Evolutionary conservation across 2,329 filamentous ascomycete genomes (phyloP).

Genomic region (Hymenoscyphus fraxineus): DNA sequence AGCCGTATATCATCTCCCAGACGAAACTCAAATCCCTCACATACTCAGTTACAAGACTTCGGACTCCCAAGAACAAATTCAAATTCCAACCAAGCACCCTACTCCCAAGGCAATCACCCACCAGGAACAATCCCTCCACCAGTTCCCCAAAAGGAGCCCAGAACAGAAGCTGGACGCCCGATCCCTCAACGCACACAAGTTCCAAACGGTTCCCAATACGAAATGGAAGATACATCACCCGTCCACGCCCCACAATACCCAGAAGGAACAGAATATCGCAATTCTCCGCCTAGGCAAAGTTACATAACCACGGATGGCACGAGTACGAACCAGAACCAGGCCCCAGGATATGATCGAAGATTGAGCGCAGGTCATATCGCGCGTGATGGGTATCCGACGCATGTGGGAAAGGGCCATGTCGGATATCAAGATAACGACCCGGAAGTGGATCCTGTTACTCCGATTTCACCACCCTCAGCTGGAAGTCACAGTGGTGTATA

Average conservation of each 20-base stretch:
- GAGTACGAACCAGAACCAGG: not conserved
- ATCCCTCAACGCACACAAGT: slow-evolving; percentile 22
- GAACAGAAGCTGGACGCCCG: slow-evolving; percentile 13
- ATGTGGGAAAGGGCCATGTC: not conserved
- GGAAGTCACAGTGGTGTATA: not conserved
- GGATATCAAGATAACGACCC: not conserved
- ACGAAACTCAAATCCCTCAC: not conserved
- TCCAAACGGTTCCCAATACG: slow-evolving; percentile 2
- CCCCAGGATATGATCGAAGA: not conserved
- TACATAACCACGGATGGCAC: not conserved
- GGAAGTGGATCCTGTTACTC: not conserved
- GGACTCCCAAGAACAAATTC: not conserved
- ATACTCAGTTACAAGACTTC: not conserved
- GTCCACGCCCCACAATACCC: slow-evolving; percentile 5
- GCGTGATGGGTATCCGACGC: not conserved
- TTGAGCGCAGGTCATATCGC: not conserved
- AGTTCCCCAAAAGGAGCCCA: slow-evolving; percentile 8
- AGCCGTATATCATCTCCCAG: not conserved
- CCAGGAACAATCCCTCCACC: slow-evolving; percentile 2
- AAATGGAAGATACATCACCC: slow-evolving; percentile 10
- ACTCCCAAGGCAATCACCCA: not conserved
- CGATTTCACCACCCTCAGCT: not conserved
- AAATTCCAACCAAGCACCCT: not conserved
- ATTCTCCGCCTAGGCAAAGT: slow-evolving; percentile 6
- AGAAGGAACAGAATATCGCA: slow-evolving; percentile 13